phyloP scores from a whole-genome alignment of 2,329 filamentous ascomycete genomes.

The Cladophialophora bantiana region DNA sequence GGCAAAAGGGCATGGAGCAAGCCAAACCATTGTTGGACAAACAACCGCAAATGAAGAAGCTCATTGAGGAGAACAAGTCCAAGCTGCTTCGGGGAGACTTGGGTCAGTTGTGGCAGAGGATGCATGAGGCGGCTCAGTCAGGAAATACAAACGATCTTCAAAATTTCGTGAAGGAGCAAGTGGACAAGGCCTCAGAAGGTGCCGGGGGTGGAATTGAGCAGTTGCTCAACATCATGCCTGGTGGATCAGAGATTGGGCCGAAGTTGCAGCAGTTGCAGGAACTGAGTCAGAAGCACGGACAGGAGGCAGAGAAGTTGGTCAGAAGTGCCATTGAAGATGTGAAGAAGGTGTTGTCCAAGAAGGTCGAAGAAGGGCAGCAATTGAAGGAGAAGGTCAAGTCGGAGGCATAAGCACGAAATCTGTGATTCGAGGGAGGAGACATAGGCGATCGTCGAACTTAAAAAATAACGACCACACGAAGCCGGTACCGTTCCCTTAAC shows the following conservation, averaged over 20 bases:
- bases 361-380: conserved; percentile 61
- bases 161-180: conserved; percentile 65
- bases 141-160: conserved; percentile 67
- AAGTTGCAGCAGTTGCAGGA: conserved; percentile 71
- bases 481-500: not conserved
- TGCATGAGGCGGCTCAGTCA: conserved; percentile 67
- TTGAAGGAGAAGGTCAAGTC: conserved; percentile 58
- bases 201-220: conserved; percentile 60
- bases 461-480: not conserved
- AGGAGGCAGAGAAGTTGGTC: conserved; percentile 72
- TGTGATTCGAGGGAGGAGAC: conserved; percentile 52
- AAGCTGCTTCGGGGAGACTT: conserved; percentile 71
- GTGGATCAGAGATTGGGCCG: conserved; percentile 68
- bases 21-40: conserved; percentile 76
- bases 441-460: conserved; percentile 6
- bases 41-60: conserved; percentile 75
- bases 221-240: conserved; percentile 71
- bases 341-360: conserved; percentile 54
- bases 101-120: conserved; percentile 67
- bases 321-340: conserved; percentile 68
- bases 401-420: not conserved
- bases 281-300: conserved; percentile 70
- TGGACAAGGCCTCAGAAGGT: conserved; percentile 59
- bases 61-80: conserved; percentile 74
- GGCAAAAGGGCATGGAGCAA: conserved; percentile 74